These are phyloP conservation scores for Saprolegnia parasitica DNA, from an alignment of 352 stramenopile genomes.

Conservation along the genomic window DNA sequence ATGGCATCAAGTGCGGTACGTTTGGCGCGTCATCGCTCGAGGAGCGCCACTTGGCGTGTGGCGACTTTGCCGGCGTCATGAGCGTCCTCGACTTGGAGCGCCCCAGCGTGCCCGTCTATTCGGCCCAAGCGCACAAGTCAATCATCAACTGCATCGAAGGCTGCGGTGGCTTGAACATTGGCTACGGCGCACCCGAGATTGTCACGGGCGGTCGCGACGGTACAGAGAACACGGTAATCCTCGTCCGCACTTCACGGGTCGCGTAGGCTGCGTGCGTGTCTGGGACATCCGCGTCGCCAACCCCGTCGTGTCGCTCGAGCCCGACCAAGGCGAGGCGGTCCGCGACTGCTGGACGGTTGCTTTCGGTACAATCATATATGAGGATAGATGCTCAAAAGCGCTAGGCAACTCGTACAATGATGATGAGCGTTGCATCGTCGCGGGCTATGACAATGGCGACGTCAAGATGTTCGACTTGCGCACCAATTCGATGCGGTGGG, in stretches of 20 bases:
- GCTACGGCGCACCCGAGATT: slow-evolving; percentile 90
- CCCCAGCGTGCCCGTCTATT: slow-evolving; percentile 73
- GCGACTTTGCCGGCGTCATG: slow-evolving; percentile 72
- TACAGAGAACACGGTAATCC: not conserved
- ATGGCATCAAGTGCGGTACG: slow-evolving; percentile 95
- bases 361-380: slow-evolving; percentile 59
- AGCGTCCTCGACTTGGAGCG: slow-evolving; percentile 85
- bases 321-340: slow-evolving; percentile 65
- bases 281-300: slow-evolving; percentile 91
- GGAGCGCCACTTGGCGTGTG: slow-evolving; percentile 81
- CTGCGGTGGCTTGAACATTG: slow-evolving; percentile 85
- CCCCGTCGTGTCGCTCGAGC: slow-evolving; percentile 90
- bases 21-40: slow-evolving; percentile 91
- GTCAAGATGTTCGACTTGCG: slow-evolving; percentile 96
- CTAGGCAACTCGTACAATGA: slow-evolving; percentile 88
- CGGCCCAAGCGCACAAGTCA: slow-evolving; percentile 85
- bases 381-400: not conserved
- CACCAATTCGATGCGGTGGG: slow-evolving; percentile 90
- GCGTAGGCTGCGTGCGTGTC: slow-evolving; percentile 87
- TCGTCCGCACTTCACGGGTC: too few relatives aligned
- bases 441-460: slow-evolving; percentile 96
- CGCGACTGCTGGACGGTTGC: slow-evolving; percentile 95
- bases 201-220: slow-evolving; percentile 91
- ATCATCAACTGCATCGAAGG: slow-evolving; percentile 96
- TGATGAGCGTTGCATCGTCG: slow-evolving; percentile 88